Conservation (phyloP, 441 rosid species). For the Adansonia grandidieri region DNA sequence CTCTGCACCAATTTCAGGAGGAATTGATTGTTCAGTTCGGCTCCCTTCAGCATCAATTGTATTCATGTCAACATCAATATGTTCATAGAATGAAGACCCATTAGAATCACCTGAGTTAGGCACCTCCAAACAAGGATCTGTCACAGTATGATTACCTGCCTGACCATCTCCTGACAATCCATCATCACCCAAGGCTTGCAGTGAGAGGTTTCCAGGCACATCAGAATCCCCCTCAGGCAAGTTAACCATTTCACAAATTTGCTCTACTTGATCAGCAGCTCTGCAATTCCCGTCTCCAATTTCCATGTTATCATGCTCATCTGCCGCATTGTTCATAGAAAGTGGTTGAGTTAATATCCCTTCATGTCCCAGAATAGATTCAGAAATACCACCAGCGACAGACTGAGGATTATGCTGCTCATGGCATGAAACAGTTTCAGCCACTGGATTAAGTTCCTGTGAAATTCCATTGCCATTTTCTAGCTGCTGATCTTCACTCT, state of each 20-base stretch:
- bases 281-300: slow-evolving; percentile 63
- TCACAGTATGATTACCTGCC: slow-evolving; percentile 33
- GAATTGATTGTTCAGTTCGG: slow-evolving; percentile 53
- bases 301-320: slow-evolving; percentile 78
- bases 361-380: slow-evolving; percentile 45
- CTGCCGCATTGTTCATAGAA: slow-evolving; percentile 56
- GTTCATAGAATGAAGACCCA: slow-evolving; percentile 43
- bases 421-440: slow-evolving; percentile 42
- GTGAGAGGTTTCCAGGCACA: slow-evolving; percentile 47
- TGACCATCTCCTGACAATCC: slow-evolving; percentile 41
- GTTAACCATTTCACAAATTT: slow-evolving; percentile 48
- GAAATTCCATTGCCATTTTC: slow-evolving; percentile 45
- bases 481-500: slow-evolving; percentile 55
- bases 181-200: slow-evolving; percentile 37
- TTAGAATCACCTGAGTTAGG: slow-evolving; percentile 43
- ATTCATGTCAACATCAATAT: slow-evolving; percentile 85
- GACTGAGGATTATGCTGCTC: slow-evolving; percentile 45
- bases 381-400: slow-evolving; percentile 39
- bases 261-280: slow-evolving; percentile 49
- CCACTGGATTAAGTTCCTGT: slow-evolving; percentile 42
- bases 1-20: slow-evolving; percentile 45
- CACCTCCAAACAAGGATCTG: slow-evolving; percentile 45
- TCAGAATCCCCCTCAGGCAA: slow-evolving; percentile 40
- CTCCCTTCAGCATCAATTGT: slow-evolving; percentile 61
- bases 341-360: slow-evolving; percentile 56